These are phyloP conservation scores for Mucor velutinosus DNA, from an alignment of 371 early-diverging fungal genomes.

Conservation along the genomic window DNA sequence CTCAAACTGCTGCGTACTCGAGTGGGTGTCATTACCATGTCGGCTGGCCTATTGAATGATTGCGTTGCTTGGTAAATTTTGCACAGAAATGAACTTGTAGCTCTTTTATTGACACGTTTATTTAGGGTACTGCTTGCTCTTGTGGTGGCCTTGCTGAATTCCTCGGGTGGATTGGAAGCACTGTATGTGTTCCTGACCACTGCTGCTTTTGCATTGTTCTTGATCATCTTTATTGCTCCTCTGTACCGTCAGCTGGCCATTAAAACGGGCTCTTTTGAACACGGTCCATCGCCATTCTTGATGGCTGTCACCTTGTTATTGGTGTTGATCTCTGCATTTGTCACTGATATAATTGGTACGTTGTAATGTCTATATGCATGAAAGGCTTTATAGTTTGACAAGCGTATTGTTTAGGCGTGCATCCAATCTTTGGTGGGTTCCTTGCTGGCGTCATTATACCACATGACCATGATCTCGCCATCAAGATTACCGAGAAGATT, in stretches of 20 bases:
- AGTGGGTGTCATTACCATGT: constrained; percentile 82
- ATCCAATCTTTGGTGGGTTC: constrained; percentile 88
- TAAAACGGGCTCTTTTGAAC: constrained; percentile 51
- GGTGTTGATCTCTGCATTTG: constrained; percentile 72
- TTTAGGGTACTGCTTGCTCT: constrained; percentile 69
- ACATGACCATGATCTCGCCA: constrained; percentile 85
- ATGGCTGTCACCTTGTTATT: constrained; percentile 69
- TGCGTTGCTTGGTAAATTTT: constrained; percentile 76
- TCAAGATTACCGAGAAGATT: constrained; percentile 86
- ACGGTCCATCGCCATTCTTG: constrained; percentile 65
- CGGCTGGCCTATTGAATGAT: constrained; percentile 89
- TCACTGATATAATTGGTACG: constrained; percentile 82
- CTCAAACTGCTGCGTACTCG: constrained; percentile 78
- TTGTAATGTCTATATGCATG: neutral
- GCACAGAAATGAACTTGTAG: neutral
- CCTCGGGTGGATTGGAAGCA: constrained; percentile 62
- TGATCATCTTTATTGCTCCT: constrained; percentile 65
- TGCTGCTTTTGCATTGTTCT: constrained; percentile 60
- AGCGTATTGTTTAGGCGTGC: constrained; percentile 1
- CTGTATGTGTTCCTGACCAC: constrained; percentile 73
- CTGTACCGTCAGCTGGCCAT: constrained; percentile 50
- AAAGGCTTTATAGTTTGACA: neutral
- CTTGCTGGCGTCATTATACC: constrained; percentile 87
- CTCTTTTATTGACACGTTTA: neutral
- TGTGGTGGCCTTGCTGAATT: constrained; percentile 77